Conservation (phyloP, 345 rosid genomes). For the Fremontodendron californicum region DNA sequence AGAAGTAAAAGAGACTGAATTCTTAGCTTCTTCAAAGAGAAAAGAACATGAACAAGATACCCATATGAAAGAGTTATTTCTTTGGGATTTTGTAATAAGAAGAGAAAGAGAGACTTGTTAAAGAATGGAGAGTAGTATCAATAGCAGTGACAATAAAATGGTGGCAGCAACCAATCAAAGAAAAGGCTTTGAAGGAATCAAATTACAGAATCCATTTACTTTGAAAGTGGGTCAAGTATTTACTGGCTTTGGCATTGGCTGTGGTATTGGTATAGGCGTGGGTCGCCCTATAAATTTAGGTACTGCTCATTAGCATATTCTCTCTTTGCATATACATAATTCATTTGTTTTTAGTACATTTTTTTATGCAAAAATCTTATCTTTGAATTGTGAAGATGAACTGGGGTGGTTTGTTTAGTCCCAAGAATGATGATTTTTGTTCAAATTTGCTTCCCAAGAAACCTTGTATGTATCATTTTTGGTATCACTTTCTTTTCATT, state of each 20-base stretch:
- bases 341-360: background rate
- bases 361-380: background rate
- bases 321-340: background rate
- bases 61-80: background rate
- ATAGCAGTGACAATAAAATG: conserved; percentile 21
- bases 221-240: conserved; percentile 85
- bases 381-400: conserved; percentile 27
- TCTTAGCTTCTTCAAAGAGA: background rate
- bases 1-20: background rate
- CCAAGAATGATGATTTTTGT: conserved; percentile 24
- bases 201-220: conserved; percentile 76
- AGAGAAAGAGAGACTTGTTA: background rate
- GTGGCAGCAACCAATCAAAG: conserved; percentile 35
- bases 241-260: conserved; percentile 91
- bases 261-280: conserved; percentile 86
- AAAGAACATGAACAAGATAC: background rate
- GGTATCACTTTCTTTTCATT: background rate
- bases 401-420: conserved; percentile 31
- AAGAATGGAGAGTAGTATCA: conserved; percentile 33
- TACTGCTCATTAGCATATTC: conserved; percentile 22
- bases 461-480: conserved; percentile 23
- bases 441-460: conserved; percentile 17
- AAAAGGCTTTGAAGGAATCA: conserved; percentile 43
- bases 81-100: background rate
- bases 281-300: conserved; percentile 79